phyloP scores from a whole-genome alignment of 768 basidiomycete genomes.

The Kwoniella dendrophila region DNA sequence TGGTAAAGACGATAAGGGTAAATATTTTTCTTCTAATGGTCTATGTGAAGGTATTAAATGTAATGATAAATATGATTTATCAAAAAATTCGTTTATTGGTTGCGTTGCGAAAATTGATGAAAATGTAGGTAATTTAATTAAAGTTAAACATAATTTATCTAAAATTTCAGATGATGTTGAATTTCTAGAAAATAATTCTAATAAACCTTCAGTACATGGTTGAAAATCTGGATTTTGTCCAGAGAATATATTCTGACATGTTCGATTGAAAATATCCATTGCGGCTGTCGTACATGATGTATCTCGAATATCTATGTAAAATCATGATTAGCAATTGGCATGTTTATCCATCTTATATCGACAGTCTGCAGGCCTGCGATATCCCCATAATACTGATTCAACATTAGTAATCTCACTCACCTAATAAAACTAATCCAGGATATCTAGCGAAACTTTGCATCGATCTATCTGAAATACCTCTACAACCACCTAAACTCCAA shows the following conservation, averaged over 20 bases:
- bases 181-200: constrained; percentile 27
- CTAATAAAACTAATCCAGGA: constrained; percentile 45
- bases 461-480: constrained; percentile 31
- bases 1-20: constrained; percentile 18
- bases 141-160: constrained; percentile 22
- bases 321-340: not conserved
- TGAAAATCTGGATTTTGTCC: constrained; percentile 35
- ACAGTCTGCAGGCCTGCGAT: not conserved
- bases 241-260: constrained; percentile 25
- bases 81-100: not conserved
- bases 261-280: constrained; percentile 41
- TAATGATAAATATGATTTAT: constrained; percentile 17
- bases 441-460: constrained; percentile 39
- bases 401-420: no score
- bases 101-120: no score
- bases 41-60: constrained; percentile 6
- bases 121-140: constrained; percentile 16
- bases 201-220: constrained; percentile 37
- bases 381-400: no score
- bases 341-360: not conserved
- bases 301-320: constrained; percentile 34
- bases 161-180: constrained; percentile 18
- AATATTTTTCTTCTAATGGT: constrained; percentile 6
- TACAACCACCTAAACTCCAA: constrained; percentile 39
- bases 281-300: constrained; percentile 41